Evolutionary conservation across 2,329 filamentous ascomycete genomes (phyloP), one percentile per base, ranked within the genome.

Genomic region (Pseudocercospora pini-densiflorae): DNA sequence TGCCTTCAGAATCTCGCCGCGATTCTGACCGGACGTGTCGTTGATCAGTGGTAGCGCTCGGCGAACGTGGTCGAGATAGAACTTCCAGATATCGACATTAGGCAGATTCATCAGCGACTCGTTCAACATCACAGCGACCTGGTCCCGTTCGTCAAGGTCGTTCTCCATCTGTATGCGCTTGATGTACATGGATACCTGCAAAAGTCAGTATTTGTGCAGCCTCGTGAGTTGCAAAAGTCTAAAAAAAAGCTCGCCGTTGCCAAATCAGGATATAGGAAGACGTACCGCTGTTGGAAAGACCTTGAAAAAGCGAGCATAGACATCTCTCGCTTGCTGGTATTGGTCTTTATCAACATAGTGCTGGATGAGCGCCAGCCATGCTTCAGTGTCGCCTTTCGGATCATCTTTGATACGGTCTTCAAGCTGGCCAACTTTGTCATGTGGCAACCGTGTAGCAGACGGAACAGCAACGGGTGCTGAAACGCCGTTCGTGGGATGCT

Each of bases 61-160:
- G 61, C 95, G 92, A 69, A 98, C 92, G 78, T 98, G 97, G 79
- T 97, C 93, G 68, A 99, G 88, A 78, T 99, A 99, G 33, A 93
- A 87, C 6, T 91, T 93, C 93, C 94, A 99, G 21, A 99, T 86
- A 68, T 91, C 88, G 45, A 98, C 90, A 77, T 94, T 92, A 10
- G 92, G 90, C 21, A 95, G 90, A 8, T 87, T 87, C 72, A 93
- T 85, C 45, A 99, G 87, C 33, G 91, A 93, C 72, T 89, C 88
- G 70, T 88, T 89, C 78, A 99, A 97, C 23, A 99, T 89, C 61
- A 89, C 85, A 78, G 97, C 94, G 16, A 96, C 89, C 55, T 88
- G 88, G 64, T 86, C 85, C 67, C 95, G 90, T 70, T 97, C 92
- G 73, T 97, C 93, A 65, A 93, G 85, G 70, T 93, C 90, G 31